Evolutionary conservation across 2,329 filamentous ascomycete genomes (phyloP), one percentile per base, ranked within the genome.

Genomic region (Bipolaris victoriae): DNA sequence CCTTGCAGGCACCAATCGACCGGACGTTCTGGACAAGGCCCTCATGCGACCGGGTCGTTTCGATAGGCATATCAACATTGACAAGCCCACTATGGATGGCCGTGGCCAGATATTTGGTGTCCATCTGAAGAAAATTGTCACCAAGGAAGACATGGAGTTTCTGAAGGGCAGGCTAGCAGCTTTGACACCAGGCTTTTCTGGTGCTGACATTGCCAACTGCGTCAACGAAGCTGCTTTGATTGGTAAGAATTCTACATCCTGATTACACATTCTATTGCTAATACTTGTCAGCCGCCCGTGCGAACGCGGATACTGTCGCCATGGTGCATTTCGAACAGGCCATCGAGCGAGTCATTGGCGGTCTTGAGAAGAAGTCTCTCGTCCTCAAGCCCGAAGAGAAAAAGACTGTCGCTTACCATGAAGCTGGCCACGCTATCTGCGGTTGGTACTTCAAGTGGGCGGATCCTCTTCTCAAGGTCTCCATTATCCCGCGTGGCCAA

Each of bases 181-280:
- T 43, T 82, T 99, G 66, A 99, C 95, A 3, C 95, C 95, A 52
- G 95, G 95, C 31, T 99, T 99, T 78, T 94, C 94, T 54, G 95
- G 95, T 79, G 95, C 95, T 46, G 95, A 99, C 76, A 99, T 99
- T 78, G 92, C 95, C 74, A 99, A 99, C 78, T 96, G 93, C 74
- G 92, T 97, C 68, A 99, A 99, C 74, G 95, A 99, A 82, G 95
- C 95, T 65, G 95, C 95, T 54, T 82, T 99, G 45, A 94, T 98
- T 74, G 95, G 92, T 96, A 85, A 76, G 89, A 31, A n/a, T 7
- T 78, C 52, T 11, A 46, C 7, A n/a, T 22, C 33, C 3, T 3
- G 41, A 18, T 49, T 39, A 5, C 7, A 51, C 24, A 7, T 10
- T 41, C 44, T 5, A 24, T 1, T 70, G 62, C 81, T 86, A 79